Evolutionary conservation across 441 rosid species (phyloP), one percentile per base, ranked within the genome.

Genomic region (Eutrema salsugineum): DNA sequence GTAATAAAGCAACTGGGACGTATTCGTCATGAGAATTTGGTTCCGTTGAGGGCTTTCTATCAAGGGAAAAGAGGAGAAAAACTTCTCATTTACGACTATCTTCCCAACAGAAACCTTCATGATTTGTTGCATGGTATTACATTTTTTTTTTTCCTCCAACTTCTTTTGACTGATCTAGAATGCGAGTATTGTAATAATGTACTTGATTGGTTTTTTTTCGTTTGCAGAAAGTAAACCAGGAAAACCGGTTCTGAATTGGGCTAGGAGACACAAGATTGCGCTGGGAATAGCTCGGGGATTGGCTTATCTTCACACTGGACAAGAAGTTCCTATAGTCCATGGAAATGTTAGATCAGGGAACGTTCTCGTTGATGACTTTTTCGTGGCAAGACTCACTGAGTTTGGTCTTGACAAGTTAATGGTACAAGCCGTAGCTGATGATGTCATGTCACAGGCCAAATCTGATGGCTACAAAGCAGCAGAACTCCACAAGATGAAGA

Each of bases 41-140:
- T 91, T 73, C 94, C 96, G 3, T 76, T 91, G 72, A 87, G 94
- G 76, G 97, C 97, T 63, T 91, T 88, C 79, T 91, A 91, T 78
- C 90, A 89, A 38, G 97, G 97, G 63, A 91, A 85, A 80, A 84
- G 93, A 83, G 96, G 97, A 60, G 97, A 92, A 75, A 87, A 92
- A 86, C 87, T 92, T 22, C 97, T 92, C 20, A 90, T 92, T 33
- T 92, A 89, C 66, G 96, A 92, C 75, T 87, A 88, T 73, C 86
- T 92, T 46, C 96, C 94, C 22, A 83, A 82, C 53, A 79, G 87
- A 78, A 84, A 73, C 70, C 86, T 91, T 66, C 75, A 88, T 76
- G 96, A 91, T 68, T 78, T 85, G 68, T 82, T 92, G 68, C 94
- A 90, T 63, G 94, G 97, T 92, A 90, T 55, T 71, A 27, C 19